Percentiles rank a stretch among this genome's conserved stretches.
phyloP scores from a whole-genome alignment of 257 asterid genomes.

The Thymus quinquecostatus region DNA sequence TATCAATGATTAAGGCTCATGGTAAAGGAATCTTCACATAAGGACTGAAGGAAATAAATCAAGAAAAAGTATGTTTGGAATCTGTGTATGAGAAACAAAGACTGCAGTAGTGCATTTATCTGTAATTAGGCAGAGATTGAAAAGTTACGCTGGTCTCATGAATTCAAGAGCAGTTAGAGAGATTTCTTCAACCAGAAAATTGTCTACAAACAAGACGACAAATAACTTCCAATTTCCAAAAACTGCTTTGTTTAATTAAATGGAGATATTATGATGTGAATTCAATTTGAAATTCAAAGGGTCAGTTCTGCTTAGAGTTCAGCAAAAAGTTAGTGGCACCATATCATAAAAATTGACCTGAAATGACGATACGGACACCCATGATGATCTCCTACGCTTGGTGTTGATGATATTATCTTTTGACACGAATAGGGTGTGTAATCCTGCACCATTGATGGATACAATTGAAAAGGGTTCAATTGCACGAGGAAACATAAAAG shows the following conservation, averaged over 20 bases:
- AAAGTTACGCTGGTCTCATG: neutral
- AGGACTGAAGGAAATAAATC: slow-evolving; percentile 18
- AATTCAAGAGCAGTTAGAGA: slow-evolving; percentile 8
- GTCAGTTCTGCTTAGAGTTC: slow-evolving; percentile 18
- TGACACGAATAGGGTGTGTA: slow-evolving; percentile 95
- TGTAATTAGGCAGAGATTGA: neutral
- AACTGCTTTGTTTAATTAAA: slow-evolving; percentile 8
- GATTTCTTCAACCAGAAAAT: neutral
- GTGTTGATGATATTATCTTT: slow-evolving; percentile 77
- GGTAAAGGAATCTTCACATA: slow-evolving; percentile 3
- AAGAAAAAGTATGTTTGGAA: neutral
- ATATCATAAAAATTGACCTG: slow-evolving; percentile 60
- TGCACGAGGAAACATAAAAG: slow-evolving; percentile 16
- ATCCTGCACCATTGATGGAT: slow-evolving; percentile 65
- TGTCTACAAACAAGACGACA: neutral
- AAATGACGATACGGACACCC: slow-evolving; percentile 98
- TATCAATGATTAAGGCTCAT: slow-evolving; percentile 4
- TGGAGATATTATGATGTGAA: slow-evolving; percentile 8
- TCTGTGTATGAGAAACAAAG: slow-evolving; percentile 15
- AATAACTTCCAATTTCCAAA: neutral
- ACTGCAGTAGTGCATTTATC: slow-evolving; percentile 5
- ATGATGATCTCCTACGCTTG: slow-evolving; percentile 97
- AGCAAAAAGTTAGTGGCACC: slow-evolving; percentile 20
- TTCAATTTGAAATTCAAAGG: slow-evolving; percentile 7
- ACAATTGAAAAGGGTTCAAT: slow-evolving; percentile 17